Evolutionary conservation across 2,329 filamentous ascomycete species (phyloP), one percentile per base, ranked within the genome.

Genomic region (Dothideomycetes sp.): DNA sequence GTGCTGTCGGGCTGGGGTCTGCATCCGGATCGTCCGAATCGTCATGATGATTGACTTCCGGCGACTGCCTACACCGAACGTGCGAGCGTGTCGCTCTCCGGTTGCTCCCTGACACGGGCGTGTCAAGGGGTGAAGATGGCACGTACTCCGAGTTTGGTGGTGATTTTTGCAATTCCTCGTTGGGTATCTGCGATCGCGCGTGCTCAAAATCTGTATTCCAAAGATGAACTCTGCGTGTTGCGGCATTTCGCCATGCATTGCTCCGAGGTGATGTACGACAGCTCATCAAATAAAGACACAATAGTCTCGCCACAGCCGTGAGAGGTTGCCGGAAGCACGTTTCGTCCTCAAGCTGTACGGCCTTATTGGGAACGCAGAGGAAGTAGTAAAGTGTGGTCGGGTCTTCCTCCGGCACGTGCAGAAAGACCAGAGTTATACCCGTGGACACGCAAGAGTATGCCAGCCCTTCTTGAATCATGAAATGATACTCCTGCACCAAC

Each of bases 391-490:
- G 49, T 5, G 44, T 53, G 11, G 16, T 45, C 6, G 53, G 51
- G 7, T 55, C 44, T 22, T 57, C 37, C 5, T 49, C 40, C 5
- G 43, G 50, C n/a, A 57, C 42, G 5, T 34, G 22, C 6, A 53
- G 47, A 12, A 49, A 46, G 4, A 58, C 48, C 8, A 44, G 22
- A 0, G 39, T 44, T 2, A 54, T 20, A 2, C 53, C 51, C 33
- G 46, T 54, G 1, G 51, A 51, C 27, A 59, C 13, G 37, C 51
- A 56, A 12, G 52, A 55, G 34, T 52, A 53, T 34, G 51, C 49
- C 10, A 55, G 47, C 2, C 54, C 51, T 39, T 55, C 49, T 38
- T 53, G 28, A 27, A 58, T 52, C 49, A 57, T 59, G 3, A 55
- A 47, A 46, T 58, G 49, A 33, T 48, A 61, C 44, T 53, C 47